Evolutionary conservation across 768 basidiomycete species (phyloP), one percentile per base, ranked within the genome.

Genomic region (Russula griseocarnosa): DNA sequence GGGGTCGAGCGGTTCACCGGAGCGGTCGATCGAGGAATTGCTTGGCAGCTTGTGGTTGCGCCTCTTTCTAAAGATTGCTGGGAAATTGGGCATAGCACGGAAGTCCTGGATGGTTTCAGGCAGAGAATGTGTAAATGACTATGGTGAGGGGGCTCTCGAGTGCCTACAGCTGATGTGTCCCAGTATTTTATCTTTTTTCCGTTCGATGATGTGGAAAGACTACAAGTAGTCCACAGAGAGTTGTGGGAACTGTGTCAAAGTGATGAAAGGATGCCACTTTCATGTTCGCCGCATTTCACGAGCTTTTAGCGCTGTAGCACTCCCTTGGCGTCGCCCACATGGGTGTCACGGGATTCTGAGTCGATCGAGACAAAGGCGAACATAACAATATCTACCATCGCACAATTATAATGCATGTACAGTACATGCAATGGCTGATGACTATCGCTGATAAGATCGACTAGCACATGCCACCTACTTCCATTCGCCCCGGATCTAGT

Each of bases 61-160:
- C 44, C 30, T 65, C 55, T 49, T 40, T 61, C 40, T 56, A 26
- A 61, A 61, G 40, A 61, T 3, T 7, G 59, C n/a, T 28, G 38
- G 24, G 34, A 56, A 26, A 3, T 22, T 36, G 14, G 53, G 54
- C 20, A 61, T 47, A 20, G 38, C 6, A 24, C 10, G 1, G 30
- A 24, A 30, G 24, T 52, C 9, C 34, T 44, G 30, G 49, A 56
- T 60, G 13, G 44, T 22, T 5, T 16, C 14, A 51, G 22, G 40
- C 14, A 4, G 49, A 49, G 46, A 14, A 26, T 24, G 34, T 11
- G 63, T 10, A 11, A 63, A n/a, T n/a, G 53, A 26, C 6, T 6
- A 30, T 63, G 18, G 47, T 16, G 49, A 22, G 22, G 34, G 38
- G 13, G 7, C 4, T 6, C 38, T 18, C 11, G 16, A 51, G 32